Evolutionary conservation across 2,329 filamentous ascomycete species (phyloP), one percentile per base, ranked within the genome.

Genomic region (Trichoderma afroharzianum): DNA sequence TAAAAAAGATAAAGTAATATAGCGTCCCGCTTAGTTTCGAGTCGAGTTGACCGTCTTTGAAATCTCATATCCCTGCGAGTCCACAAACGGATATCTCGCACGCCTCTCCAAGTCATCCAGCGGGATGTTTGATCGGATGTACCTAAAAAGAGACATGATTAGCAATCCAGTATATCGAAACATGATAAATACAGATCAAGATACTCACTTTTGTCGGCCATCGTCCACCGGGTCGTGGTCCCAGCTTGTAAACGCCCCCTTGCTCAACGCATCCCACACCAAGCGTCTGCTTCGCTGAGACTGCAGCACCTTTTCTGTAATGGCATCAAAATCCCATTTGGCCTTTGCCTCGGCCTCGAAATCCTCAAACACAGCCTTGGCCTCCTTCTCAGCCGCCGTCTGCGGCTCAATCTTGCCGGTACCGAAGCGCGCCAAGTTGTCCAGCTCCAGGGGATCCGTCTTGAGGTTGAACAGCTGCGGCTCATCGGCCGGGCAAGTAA

Each of bases 391-490:
- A 9, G 83, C 82, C 1, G 80, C 76, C 3, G 82, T 83, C 71
- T 84, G 77, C 6, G 80, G 76, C 36, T 79, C 74, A 63, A 80
- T 74, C 75, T 85, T 84, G 69, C 24, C 47, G 8, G 68, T 53
- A 15, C 70, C 82, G 64, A 83, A 80, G 64, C 83, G 82, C n/a
- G 84, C 89, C 67, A 97, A 83, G 80, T 97, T 95, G 74, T 87
- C 83, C n/a, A 93, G 81, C 83, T 97, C 94, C 39, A 90, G 82
- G 0, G 94, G 93, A 77, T 98, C 95, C 24, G 84, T 81, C 58
- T 86, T 85, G 7, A 98, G 85, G 81, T 98, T 92, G 85, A 90
- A 98, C 14, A 98, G 88, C 83, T 96, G 93, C 33, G 93, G 91
- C 36, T 92, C 91, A 78, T 98, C 95, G 26, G 91, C 91, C 7